phyloP scores from a whole-genome alignment of 192 early-diverging fungal species.

The Mortierella claussenii region DNA sequence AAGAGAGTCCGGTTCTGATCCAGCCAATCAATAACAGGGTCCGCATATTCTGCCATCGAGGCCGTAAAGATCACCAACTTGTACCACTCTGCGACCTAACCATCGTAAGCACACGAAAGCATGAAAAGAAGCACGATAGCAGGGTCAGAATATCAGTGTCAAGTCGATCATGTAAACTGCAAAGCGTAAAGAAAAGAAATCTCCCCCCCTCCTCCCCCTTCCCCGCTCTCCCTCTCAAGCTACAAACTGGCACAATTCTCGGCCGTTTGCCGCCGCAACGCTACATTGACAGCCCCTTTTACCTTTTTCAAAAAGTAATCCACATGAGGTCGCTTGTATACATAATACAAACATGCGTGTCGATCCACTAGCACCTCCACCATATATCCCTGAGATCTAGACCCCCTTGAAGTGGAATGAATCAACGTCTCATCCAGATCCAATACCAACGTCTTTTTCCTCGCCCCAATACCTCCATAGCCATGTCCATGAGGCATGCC shows the following conservation, averaged over 20 bases:
- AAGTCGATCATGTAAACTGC: too few species aligned
- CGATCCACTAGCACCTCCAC: constrained; percentile 88
- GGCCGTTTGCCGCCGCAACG: too few species aligned
- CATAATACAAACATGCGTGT: constrained; percentile 86
- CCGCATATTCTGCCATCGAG: constrained; percentile 93
- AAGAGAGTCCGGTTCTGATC: constrained; percentile 77
- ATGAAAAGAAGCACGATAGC: too few species aligned
- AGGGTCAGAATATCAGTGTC: too few species aligned
- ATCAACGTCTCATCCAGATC: constrained; percentile 89
- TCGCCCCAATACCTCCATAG: constrained; percentile 14
- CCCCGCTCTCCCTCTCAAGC: too few species aligned
- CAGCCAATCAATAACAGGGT: constrained; percentile 92
- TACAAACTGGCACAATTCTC: too few species aligned
- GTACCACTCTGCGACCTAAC: constrained; percentile 89
- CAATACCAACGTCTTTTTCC: constrained; percentile 72
- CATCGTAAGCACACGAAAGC: too few species aligned
- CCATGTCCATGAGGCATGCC: constrained; percentile 1
- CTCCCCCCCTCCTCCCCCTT: too few species aligned
- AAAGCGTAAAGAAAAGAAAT: too few species aligned
- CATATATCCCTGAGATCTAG: constrained; percentile 74
- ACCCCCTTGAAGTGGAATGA: constrained; percentile 74
- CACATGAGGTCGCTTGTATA: constrained; percentile 90
- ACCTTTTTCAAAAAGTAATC: constrained; percentile 89
- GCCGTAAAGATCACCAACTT: constrained; percentile 93
- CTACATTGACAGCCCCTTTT: too few species aligned